These are phyloP conservation scores for Pistacia atlantica DNA, from an alignment of 345 rosid species.

Conservation along the genomic window DNA sequence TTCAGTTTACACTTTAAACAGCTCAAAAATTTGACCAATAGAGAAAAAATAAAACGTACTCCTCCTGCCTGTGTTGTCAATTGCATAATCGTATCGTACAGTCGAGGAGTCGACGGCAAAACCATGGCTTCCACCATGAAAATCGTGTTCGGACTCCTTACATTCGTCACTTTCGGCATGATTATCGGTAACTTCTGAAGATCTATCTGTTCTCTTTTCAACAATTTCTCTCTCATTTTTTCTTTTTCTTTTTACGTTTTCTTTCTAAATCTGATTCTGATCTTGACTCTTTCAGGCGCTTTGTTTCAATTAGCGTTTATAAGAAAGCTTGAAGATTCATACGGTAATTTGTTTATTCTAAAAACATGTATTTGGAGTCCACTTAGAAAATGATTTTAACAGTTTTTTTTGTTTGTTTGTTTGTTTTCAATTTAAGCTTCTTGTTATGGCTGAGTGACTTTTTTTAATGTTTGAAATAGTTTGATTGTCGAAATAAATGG, in stretches of 20 bases:
- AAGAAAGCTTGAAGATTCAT: conserved; percentile 67
- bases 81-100: background rate
- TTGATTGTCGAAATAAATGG: too few relatives aligned
- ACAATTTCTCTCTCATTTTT: background rate
- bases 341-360: conserved; percentile 44
- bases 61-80: background rate
- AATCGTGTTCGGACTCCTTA: conserved; percentile 74
- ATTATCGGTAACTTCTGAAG: conserved; percentile 57
- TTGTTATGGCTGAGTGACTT: too few relatives aligned
- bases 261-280: background rate
- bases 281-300: conserved; percentile 64
- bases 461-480: too few relatives aligned
- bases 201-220: background rate
- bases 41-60: too few relatives aligned
- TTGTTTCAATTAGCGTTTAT: conserved; percentile 84
- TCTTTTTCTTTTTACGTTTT: background rate
- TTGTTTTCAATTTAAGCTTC: too few relatives aligned
- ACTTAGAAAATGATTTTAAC: background rate
- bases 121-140: conserved; percentile 72
- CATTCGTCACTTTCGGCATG: conserved; percentile 92
- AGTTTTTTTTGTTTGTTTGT: background rate
- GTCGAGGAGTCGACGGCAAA: too few relatives aligned
- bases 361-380: background rate
- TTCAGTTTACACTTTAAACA: background rate
- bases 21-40: background rate